A percentile compares a stretch with the other conserved stretches of the same genome.
These are phyloP conservation scores for Didymella sp. DNA, from an alignment of 2,329 filamentous ascomycete species.

Conservation along the genomic window DNA sequence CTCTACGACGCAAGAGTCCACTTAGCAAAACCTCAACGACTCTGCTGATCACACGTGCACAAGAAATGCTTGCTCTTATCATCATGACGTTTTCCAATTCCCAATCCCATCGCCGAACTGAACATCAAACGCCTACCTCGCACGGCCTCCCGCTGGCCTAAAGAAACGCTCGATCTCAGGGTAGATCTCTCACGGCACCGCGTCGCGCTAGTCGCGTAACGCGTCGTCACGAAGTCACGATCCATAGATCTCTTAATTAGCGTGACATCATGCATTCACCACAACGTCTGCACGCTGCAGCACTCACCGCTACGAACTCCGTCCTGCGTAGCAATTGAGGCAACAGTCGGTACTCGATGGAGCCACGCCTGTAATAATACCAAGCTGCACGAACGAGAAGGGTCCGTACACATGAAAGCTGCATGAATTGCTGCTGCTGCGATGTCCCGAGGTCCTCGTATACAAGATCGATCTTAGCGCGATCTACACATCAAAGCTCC, in stretches of 20 bases:
- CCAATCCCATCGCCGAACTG: background rate
- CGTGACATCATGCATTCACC: slow-evolving; percentile 9
- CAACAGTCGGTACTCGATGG: background rate
- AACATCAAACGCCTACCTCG: background rate
- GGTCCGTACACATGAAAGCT: background rate
- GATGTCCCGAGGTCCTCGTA: background rate
- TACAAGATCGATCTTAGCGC: slow-evolving; percentile 7
- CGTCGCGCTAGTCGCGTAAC: slow-evolving; percentile 14
- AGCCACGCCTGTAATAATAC: background rate
- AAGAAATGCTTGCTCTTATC: background rate
- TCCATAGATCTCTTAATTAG: background rate
- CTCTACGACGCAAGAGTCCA: too few species aligned
- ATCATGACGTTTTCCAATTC: background rate
- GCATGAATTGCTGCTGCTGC: background rate
- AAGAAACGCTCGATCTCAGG: background rate
- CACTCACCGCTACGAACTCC: background rate
- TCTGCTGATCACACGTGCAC: background rate
- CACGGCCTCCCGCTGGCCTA: too few species aligned
- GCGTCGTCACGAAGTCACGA: slow-evolving; percentile 17
- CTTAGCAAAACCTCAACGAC: too few species aligned
- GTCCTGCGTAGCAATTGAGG: background rate
- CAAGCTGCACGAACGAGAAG: background rate
- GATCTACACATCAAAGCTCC: slow-evolving; percentile 1
- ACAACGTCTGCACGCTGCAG: background rate
- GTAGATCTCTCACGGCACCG: background rate